Percentiles rank a stretch among this genome's conserved stretches.
Evolutionary conservation across 78 protist genomes (phyloP).

Genomic region (Thecamonas trahens): DNA sequence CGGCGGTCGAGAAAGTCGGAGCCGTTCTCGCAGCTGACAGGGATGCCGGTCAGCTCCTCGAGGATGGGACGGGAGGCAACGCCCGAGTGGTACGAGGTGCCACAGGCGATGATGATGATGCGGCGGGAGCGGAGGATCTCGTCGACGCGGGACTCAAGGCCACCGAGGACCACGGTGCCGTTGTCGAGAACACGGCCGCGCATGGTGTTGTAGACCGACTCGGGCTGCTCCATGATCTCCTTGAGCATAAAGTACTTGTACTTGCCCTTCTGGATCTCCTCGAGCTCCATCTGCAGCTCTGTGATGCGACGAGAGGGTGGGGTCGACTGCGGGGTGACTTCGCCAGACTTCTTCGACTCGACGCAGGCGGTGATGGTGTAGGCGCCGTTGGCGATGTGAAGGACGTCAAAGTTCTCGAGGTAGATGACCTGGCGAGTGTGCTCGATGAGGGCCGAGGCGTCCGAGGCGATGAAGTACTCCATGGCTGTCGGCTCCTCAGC

Average conservation of each 20-base stretch:
- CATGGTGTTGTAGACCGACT: constrained; percentile 60
- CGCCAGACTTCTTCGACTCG: too few species aligned
- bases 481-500: not conserved
- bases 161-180: constrained; percentile 27
- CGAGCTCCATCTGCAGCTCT: constrained; percentile 57
- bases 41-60: constrained; percentile 49
- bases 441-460: constrained; percentile 66
- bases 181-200: constrained; percentile 58
- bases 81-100: constrained; percentile 70
- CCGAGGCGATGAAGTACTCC: constrained; percentile 64
- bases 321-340: too few species aligned
- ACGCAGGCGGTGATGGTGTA: not conserved
- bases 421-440: constrained; percentile 62
- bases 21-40: constrained; percentile 54
- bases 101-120: constrained; percentile 80
- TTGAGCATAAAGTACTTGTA: constrained; percentile 84
- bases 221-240: constrained; percentile 96
- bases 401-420: constrained; percentile 71
- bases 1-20: constrained; percentile 63
- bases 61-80: constrained; percentile 26
- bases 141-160: constrained; percentile 6
- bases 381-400: constrained; percentile 1
- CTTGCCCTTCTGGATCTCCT: constrained; percentile 47
- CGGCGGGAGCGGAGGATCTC: constrained; percentile 44
- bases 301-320: not conserved